Evolutionary conservation across 805 yeast genomes (phyloP).

Genomic region (Yamadazyma philogaea): DNA sequence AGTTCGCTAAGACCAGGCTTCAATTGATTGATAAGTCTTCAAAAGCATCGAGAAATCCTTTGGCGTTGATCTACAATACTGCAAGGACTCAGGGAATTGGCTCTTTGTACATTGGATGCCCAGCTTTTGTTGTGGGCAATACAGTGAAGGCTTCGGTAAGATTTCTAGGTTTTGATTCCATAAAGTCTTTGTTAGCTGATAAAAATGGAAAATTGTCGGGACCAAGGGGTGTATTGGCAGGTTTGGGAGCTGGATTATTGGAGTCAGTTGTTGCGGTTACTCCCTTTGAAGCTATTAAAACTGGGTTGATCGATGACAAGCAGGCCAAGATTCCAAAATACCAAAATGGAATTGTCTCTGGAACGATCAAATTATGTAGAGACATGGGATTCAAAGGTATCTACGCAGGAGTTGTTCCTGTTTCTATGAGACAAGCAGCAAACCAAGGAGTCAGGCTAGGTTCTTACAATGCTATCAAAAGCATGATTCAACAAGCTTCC

Average conservation of each 20-base stretch:
- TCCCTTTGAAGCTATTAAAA: conserved; percentile 94
- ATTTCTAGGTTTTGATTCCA: conserved; percentile 86
- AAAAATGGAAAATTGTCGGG: conserved; percentile 85
- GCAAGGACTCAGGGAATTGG: conserved; percentile 75
- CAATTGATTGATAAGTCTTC: conserved; percentile 72
- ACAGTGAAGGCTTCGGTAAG: conserved; percentile 96
- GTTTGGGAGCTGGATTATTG: conserved; percentile 93
- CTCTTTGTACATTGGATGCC: conserved; percentile 90
- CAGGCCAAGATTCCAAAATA: conserved; percentile 75
- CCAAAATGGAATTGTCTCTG: conserved; percentile 58
- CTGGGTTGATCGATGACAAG: conserved; percentile 92
- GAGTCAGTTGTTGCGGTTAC: conserved; percentile 94
- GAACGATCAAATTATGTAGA: conserved; percentile 59
- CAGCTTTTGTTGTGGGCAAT: conserved; percentile 93
- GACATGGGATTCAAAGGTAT: conserved; percentile 84
- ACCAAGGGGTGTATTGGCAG: conserved; percentile 89
- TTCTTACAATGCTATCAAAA: conserved; percentile 84
- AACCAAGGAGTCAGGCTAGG: conserved; percentile 94
- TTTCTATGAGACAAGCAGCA: conserved; percentile 92
- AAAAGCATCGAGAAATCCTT: conserved; percentile 74
- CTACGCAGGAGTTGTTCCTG: conserved; percentile 88
- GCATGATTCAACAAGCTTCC: conserved; percentile 67
- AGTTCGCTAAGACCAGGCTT: conserved; percentile 90
- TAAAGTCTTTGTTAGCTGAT: conserved; percentile 75
- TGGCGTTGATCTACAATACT: conserved; percentile 70